Evolutionary conservation across 768 basidiomycete genomes (phyloP), one percentile per base, ranked within the genome.

Genomic region (Mycena amicta): DNA sequence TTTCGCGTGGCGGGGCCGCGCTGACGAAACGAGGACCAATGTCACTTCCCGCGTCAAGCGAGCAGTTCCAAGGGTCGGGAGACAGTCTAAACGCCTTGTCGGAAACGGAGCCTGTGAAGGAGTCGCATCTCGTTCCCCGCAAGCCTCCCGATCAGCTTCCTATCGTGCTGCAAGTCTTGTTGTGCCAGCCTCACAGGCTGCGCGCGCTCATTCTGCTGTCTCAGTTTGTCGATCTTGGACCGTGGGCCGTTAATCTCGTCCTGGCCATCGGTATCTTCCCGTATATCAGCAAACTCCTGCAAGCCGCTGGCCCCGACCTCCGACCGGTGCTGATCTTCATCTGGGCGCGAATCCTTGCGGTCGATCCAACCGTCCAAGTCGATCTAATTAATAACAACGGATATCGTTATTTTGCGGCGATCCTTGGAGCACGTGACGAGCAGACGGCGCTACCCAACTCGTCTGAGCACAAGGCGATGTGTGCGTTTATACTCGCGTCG

Each of bases 251-350:
- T 49, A 91, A 97, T 65, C 85, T 98, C 15, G 95, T 96, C 13
- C 81, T 99, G 31, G 90, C 90, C 5, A 98, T 99, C 66, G 97
- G 97, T 13, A 98, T 98, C 68, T 98, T 98, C 78, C 96, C 97
- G 3, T 99, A 98, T 71, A 98, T 98, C 51, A 92, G 93, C 56
- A 95, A 97, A 68, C 83, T 99, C 4, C 83, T 99, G 5, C 95
- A 97, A 73, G 95, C 96, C 0, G 93, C 95, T 0, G 92, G 95
- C 1, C 88, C 89, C 63, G 96, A 98, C 66, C 83, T 98, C n/a
- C 90, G 94, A 26, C 97, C 97, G 1, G 96, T 98, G 8, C 80
- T 99, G 22, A 98, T 98, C 62, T 99, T 98, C 77, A 98, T 99
- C 58, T 98, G 97, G 97, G 92, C 96, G 2, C 85, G 97, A 22